phyloP scores from a whole-genome alignment of 345 rosid genomes.

The Hevea brasiliensis region DNA sequence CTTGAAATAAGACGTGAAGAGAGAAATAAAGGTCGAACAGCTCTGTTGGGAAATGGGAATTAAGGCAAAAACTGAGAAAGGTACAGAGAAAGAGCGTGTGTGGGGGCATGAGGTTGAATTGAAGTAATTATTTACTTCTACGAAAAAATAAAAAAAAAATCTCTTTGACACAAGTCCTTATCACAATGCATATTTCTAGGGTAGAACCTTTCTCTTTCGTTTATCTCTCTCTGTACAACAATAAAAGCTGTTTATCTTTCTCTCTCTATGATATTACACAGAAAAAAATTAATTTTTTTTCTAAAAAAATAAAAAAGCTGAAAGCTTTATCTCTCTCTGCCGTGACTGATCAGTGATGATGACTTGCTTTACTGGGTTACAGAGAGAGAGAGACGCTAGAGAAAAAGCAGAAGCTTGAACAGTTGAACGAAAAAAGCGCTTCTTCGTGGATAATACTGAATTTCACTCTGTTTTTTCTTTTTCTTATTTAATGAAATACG shows the following conservation, averaged over 20 bases:
- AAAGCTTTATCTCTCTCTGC: conserved; percentile 23
- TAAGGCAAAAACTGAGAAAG: conserved; percentile 20
- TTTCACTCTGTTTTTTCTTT: background rate
- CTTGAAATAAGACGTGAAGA: background rate
- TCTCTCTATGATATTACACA: background rate
- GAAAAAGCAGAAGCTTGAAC: conserved; percentile 27
- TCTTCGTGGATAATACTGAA: conserved; percentile 32
- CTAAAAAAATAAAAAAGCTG: background rate
- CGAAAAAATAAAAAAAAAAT: background rate
- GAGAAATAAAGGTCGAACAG: conserved; percentile 22
- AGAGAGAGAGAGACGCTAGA: background rate
- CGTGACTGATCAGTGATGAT: conserved; percentile 12
- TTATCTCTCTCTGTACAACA: background rate
- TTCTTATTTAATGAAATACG: conserved; percentile 11
- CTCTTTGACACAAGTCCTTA: conserved; percentile 35
- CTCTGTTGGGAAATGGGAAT: conserved; percentile 10
- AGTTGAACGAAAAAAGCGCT: conserved; percentile 26
- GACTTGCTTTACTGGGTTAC: conserved; percentile 19
- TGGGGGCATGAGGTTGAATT: background rate
- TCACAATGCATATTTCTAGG: conserved; percentile 31
- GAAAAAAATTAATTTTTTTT: too few species aligned
- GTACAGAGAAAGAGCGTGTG: conserved; percentile 11
- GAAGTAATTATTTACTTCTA: conserved; percentile 13
- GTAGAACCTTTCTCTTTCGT: conserved; percentile 9
- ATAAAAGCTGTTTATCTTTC: background rate